Percentiles rank a stretch among this genome's conserved stretches.
Evolutionary conservation across 2,329 filamentous ascomycete genomes (phyloP).

Genomic region (Pseudocercospora crystallina): DNA sequence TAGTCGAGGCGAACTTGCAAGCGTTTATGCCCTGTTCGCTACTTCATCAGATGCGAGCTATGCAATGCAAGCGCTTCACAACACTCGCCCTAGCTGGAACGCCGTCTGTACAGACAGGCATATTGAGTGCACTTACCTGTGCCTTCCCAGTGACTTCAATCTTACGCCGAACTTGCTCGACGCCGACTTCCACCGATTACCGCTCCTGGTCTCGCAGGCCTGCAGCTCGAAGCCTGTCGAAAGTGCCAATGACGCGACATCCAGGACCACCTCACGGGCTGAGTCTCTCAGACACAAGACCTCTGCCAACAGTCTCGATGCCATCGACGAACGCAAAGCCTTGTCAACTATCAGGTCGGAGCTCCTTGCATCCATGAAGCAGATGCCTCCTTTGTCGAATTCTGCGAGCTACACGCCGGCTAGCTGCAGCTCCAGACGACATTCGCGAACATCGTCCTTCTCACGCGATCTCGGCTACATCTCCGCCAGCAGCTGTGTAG

Average conservation of each 20-base stretch:
- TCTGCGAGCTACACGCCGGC: too few species aligned
- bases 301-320: not conserved
- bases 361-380: too few species aligned
- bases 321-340: constrained; percentile 1
- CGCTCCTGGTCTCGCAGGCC: constrained; percentile 6
- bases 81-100: constrained; percentile 11
- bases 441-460: constrained; percentile 9
- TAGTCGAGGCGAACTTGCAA: constrained; percentile 12
- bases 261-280: not conserved
- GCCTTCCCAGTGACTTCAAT: constrained; percentile 6
- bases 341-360: constrained; percentile 2
- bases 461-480: constrained; percentile 14
- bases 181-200: constrained; percentile 9
- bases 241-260: constrained; percentile 6
- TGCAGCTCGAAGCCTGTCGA: not conserved
- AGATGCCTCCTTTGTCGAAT: constrained; percentile 8
- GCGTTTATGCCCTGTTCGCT: constrained; percentile 10
- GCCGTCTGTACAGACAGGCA: constrained; percentile 3
- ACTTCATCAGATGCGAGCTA: constrained; percentile 5
- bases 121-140: constrained; percentile 10
- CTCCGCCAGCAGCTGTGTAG: constrained; percentile 15
- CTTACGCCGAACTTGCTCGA: constrained; percentile 8
- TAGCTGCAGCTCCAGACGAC: constrained; percentile 6
- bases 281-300: not conserved
- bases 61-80: constrained; percentile 3